Evolutionary conservation across 805 yeast species (phyloP).

Genomic region (Myxozyma vanderwaltii): DNA sequence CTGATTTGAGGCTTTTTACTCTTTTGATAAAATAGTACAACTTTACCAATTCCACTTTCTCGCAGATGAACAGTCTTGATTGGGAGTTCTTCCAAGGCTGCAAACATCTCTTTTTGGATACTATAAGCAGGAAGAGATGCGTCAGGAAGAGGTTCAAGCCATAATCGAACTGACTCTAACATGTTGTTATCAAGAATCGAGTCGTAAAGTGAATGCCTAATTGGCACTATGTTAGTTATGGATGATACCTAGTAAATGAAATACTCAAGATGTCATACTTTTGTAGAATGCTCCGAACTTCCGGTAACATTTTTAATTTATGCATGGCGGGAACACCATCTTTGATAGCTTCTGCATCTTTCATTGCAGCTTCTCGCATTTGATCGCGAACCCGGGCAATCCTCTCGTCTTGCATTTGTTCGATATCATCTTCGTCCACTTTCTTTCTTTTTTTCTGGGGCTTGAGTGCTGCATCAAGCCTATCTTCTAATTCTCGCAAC

Average conservation of each 20-base stretch:
- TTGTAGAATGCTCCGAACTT: conserved; percentile 72
- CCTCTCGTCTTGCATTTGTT: conserved; percentile 90
- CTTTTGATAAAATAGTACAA: conserved; percentile 88
- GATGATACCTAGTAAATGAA: too few relatives aligned
- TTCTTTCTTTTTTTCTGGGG: conserved; percentile 57
- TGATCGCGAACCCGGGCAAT: conserved; percentile 78
- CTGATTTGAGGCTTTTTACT: conserved; percentile 85
- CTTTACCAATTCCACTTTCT: conserved; percentile 93
- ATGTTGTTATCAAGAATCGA: conserved; percentile 91
- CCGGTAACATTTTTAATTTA: conserved; percentile 77
- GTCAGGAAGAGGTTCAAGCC: conserved; percentile 98
- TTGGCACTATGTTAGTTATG: neutral
- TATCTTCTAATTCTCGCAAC: conserved; percentile 78
- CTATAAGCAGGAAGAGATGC: conserved; percentile 97
- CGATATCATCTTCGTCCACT: conserved; percentile 90
- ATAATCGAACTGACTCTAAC: conserved; percentile 87
- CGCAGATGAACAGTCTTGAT: conserved; percentile 93
- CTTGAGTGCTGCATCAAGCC: conserved; percentile 75
- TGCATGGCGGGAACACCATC: conserved; percentile 70
- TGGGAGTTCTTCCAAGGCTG: conserved; percentile 74
- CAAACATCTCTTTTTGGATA: conserved; percentile 84
- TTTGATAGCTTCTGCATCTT: conserved; percentile 54
- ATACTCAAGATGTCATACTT: conserved; percentile 44
- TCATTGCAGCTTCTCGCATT: conserved; percentile 76
- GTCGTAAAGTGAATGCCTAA: conserved; percentile 73